These are phyloP conservation scores for Starmerella stigmatis DNA, from an alignment of 805 yeast species.

Conservation along the genomic window DNA sequence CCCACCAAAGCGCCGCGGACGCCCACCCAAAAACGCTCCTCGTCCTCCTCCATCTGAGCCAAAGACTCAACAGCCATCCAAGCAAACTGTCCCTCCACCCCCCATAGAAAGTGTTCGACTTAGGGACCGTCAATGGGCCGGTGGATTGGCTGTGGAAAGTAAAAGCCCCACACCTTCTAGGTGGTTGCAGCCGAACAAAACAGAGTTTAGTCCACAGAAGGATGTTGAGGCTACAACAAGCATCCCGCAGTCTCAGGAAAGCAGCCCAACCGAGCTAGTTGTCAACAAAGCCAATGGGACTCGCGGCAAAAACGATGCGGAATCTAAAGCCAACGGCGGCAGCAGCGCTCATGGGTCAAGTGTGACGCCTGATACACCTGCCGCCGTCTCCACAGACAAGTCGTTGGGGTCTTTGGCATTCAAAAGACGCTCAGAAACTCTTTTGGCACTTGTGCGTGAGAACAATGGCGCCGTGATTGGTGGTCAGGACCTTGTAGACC, in stretches of 20 bases:
- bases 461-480: constrained; percentile 40
- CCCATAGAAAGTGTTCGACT: background rate
- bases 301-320: no score
- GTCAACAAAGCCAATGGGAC: no score
- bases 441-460: constrained; percentile 36
- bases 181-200: no score
- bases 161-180: no score
- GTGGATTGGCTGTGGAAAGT: background rate
- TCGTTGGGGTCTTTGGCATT: constrained; percentile 35
- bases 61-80: background rate
- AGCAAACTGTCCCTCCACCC: background rate
- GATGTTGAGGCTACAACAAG: no score
- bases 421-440: constrained; percentile 36
- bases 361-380: background rate
- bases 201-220: no score
- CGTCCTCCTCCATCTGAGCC: background rate
- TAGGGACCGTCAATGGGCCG: background rate
- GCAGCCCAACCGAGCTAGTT: no score
- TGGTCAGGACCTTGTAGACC: constrained; percentile 35
- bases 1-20: constrained; percentile 16
- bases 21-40: constrained; percentile 22
- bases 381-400: background rate
- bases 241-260: no score
- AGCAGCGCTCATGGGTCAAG: no score
- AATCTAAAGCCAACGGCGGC: no score